phyloP scores from a whole-genome alignment of 2,329 filamentous ascomycete species.

The Myriosclerotinia duriaeana region DNA sequence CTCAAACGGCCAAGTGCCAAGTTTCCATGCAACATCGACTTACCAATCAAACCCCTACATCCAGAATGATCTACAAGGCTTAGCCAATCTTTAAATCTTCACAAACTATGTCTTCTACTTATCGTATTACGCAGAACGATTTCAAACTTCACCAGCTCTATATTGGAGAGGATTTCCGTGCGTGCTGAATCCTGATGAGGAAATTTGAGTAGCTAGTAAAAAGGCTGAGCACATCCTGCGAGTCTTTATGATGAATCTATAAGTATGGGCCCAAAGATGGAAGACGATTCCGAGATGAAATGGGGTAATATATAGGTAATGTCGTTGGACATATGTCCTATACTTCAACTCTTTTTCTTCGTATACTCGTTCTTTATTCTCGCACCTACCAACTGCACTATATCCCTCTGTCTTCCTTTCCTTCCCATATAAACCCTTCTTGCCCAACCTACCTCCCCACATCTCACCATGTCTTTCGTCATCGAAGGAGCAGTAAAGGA shows the following conservation, averaged over 20 bases:
- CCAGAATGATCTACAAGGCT: background rate
- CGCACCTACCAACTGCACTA: too few relatives aligned
- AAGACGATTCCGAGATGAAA: background rate
- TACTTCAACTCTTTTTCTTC: background rate
- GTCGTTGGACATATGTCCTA: background rate
- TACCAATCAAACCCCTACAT: background rate
- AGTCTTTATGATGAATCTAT: background rate
- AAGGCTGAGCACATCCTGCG: background rate
- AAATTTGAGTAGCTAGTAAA: background rate
- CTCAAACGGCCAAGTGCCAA: background rate
- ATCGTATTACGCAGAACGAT: background rate
- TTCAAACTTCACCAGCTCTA: background rate
- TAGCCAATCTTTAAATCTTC: background rate
- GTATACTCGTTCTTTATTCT: background rate
- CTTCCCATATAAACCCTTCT: too few relatives aligned
- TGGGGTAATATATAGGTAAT: background rate
- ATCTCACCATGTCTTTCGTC: background rate
- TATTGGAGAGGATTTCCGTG: background rate
- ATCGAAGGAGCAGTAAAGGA: conserved; percentile 24
- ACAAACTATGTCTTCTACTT: too few relatives aligned
- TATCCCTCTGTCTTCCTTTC: background rate
- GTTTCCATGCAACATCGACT: background rate
- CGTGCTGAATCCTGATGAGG: background rate
- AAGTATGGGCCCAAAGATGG: background rate
- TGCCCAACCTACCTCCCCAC: background rate